phyloP scores from a whole-genome alignment of 1,139 yeast genomes.

The Candida neerlandica region DNA sequence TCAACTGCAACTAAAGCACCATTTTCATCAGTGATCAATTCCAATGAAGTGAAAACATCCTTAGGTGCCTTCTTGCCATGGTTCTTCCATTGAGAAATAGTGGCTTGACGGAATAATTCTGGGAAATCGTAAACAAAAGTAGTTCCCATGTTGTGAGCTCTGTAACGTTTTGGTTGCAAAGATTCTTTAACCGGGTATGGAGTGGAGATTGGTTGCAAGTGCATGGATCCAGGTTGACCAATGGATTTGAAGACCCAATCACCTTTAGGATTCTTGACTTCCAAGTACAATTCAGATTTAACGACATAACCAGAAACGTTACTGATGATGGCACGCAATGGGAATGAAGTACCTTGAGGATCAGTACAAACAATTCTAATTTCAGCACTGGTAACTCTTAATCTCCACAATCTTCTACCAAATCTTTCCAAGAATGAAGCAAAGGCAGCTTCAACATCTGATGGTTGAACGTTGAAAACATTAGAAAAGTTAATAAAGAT shows the following conservation, averaged over 20 bases:
- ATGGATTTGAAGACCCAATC: constrained; percentile 97
- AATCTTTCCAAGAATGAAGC: constrained; percentile 97
- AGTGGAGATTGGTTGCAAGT: constrained; percentile 89
- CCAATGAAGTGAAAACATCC: constrained; percentile 76
- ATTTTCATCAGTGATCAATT: constrained; percentile 79
- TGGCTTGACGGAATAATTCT: constrained; percentile 94
- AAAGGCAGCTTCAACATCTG: constrained; percentile 95
- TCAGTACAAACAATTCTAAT: constrained; percentile 94
- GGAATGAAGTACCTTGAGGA: constrained; percentile 85
- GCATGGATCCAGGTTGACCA: constrained; percentile 96
- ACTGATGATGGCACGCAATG: constrained; percentile 93
- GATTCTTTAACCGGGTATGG: constrained; percentile 98
- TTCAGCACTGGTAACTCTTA: constrained; percentile 96
- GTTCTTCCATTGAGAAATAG: constrained; percentile 81
- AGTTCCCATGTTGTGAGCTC: constrained; percentile 97
- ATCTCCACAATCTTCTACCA: constrained; percentile 95
- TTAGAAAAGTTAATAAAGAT: constrained; percentile 96
- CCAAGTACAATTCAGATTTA: constrained; percentile 91
- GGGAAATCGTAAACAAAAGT: constrained; percentile 99
- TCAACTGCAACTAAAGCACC: constrained; percentile 83
- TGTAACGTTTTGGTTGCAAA: constrained; percentile 96
- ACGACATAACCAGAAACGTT: constrained; percentile 98
- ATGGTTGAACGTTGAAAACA: constrained; percentile 89
- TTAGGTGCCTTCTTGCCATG: constrained; percentile 68
- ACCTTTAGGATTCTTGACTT: constrained; percentile 86